Percentiles rank a stretch among this genome's conserved stretches.
These are phyloP conservation scores for Malus hybrid DNA, from an alignment of 331 rosid genomes.

Conservation along the genomic window DNA sequence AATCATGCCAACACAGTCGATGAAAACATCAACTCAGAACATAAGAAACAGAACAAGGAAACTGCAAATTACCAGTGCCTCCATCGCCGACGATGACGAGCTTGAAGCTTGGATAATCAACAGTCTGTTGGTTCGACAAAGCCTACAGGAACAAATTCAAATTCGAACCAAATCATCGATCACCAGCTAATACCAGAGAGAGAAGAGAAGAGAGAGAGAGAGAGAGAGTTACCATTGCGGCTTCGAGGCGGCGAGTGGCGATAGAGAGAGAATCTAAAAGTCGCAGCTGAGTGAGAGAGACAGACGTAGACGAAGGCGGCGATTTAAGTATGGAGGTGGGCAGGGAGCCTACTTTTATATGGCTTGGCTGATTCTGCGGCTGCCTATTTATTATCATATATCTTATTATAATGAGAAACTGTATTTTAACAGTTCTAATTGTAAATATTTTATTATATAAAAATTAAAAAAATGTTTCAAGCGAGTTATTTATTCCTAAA, in stretches of 20 bases:
- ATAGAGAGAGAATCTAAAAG: not conserved
- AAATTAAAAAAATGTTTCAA: too few relatives aligned
- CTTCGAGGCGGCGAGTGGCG: not conserved
- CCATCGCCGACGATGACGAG: conserved; percentile 69
- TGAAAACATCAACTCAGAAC: not conserved
- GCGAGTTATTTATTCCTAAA: too few relatives aligned
- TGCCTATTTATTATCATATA: too few relatives aligned
- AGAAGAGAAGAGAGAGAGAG: too few relatives aligned
- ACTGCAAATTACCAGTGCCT: conserved; percentile 39
- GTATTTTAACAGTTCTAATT: too few relatives aligned
- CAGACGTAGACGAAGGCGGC: not conserved
- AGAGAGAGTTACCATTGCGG: conserved; percentile 17
- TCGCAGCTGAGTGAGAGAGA: not conserved
- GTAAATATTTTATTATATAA: too few relatives aligned
- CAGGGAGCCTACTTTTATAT: not conserved
- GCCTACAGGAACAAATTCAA: conserved; percentile 24
- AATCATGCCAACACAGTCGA: not conserved
- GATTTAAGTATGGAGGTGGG: not conserved
- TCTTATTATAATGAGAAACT: too few relatives aligned
- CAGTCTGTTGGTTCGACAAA: conserved; percentile 43
- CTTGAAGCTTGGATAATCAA: conserved; percentile 64
- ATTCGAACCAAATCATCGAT: not conserved
- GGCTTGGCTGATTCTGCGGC: not conserved
- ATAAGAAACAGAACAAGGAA: not conserved
- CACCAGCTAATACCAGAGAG: not conserved